Evolutionary conservation across 2,329 filamentous ascomycete species (phyloP).

Genomic region (Microsporum audouinii): DNA sequence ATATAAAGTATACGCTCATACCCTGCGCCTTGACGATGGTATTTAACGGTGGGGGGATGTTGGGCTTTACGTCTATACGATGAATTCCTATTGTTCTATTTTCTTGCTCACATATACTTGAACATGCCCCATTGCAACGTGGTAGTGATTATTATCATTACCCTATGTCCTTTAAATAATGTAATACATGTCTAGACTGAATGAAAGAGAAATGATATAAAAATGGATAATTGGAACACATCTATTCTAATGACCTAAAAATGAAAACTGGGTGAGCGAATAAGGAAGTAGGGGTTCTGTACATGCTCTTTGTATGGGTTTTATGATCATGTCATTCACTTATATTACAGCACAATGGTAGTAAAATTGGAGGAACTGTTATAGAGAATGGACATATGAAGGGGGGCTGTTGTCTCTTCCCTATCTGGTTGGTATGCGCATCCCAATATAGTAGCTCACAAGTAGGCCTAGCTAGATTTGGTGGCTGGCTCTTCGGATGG

Average conservation of each 20-base stretch:
- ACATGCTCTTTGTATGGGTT: conserved; percentile 1
- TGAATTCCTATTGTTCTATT: neutral
- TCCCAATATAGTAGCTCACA: neutral
- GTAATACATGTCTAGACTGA: neutral
- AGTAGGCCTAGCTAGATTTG: neutral
- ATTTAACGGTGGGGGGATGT: neutral
- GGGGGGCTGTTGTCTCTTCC: neutral
- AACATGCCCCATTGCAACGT: neutral
- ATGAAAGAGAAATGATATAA: neutral
- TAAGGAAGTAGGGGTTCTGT: neutral
- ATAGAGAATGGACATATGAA: neutral
- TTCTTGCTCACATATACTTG: neutral
- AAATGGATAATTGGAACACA: neutral
- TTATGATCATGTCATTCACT: conserved; percentile 1
- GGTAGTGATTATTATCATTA: neutral
- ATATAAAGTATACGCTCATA: neutral
- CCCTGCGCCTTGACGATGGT: neutral
- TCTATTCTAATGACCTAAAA: conserved; percentile 2
- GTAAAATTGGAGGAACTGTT: neutral
- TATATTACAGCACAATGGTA: conserved; percentile 3
- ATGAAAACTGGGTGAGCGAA: neutral
- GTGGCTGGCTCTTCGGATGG: neutral
- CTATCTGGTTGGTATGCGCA: neutral
- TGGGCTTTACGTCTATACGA: neutral
- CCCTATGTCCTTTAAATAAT: neutral